Base-by-base conservation (phyloP, 306 rosid genomes). In the Biancaea sappan region DNA sequence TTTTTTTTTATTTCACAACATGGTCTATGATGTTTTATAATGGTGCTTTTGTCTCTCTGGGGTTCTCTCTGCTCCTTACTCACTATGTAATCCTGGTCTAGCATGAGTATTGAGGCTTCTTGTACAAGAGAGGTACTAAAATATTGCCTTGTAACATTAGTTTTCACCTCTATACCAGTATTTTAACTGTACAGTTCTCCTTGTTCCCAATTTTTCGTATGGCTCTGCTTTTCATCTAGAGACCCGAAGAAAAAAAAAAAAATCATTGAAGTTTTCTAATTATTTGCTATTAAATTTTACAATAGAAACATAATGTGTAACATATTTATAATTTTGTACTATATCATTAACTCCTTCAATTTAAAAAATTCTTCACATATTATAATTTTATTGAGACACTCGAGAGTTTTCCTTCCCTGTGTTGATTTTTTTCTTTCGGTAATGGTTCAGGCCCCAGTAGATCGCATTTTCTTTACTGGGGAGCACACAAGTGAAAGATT, bases 401-500 rank as follows among this genome's bases (percentile, higher is more conserved):
- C n/a, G n/a, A n/a, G n/a, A n/a, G n/a, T 56, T 8, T 5, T 15
- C 43, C 64, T 15, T 7, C 22, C 38, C 6, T 15, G 5, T 56
- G 62, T 9, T 2, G 12, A 53, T 8, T 47, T 71, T 67, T 63
- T 10, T 44, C 9, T 35, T 11, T 54, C 21, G 41, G 35, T 24
- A 56, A 47, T 29, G 73, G 52, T 64, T 64, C 88, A 91, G 98
- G 87, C 91, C 4, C 96, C 97, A 0, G 81, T 94, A 4, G 97
- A 92, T 54, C 92, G 86, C 54, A 81, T 94, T 72, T 90, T 83
- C 83, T 94, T 91, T 73, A 88, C 88, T 0, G 97, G 97, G 2
- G 98, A 94, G 83, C 98, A 94, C 81, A 91, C 98, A 0, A 91
- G 96, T 48, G 97, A 89, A 79, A 88, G 76, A 72, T 94, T 85